Evolutionary conservation across 192 early-diverging fungal species (phyloP), one percentile per base, ranked within the genome.

Genomic region (Spizellomyces punctatus): DNA sequence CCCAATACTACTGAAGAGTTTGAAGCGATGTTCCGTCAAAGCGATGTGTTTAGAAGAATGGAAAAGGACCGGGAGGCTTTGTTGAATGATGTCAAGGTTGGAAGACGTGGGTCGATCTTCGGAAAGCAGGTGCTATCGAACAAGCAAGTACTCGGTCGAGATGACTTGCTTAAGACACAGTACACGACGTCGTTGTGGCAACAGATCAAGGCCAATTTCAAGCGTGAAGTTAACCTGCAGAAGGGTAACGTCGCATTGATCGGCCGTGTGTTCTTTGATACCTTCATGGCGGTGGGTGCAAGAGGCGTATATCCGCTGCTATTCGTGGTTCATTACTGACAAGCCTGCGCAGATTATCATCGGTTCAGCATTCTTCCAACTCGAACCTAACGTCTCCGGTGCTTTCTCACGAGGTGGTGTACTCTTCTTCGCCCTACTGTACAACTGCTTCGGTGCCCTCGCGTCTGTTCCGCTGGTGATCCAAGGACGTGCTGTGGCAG

Each of bases 321-420:
- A 44, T 88, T 91, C 69, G 27, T 36, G 27, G 27, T 36, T 36
- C 27, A 36, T 36, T 36, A 36, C 27, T 36, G 27, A 36, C 27
- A 36, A 36, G 3, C 27, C 1, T 2, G 0, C 27, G 27, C 27
- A 36, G 27, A 64, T 72, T 43, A 64, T 72, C 45, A 87, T 89
- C 70, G 91, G 89, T 42, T 89, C 88, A 22, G 85, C 90, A 43
- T 92, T 89, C 79, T 86, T 86, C 44, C 65, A 78, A 22, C 76
- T 93, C 57, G 89, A 90, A 3, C 60, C 70, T 46, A 79, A 74
- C 42, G 77, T 81, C 43, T 68, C 66, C 19, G 93, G 92, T 22
- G 89, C 92, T 64, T 92, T 93, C 77, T 85, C 91, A 42, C 87
- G 93, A 57, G 91, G 93, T 58, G 90, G 91, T 73, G 86, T 87